These are phyloP conservation scores for Phalaenopsis aphrodite DNA, from an alignment of 106 monocot species.

Conservation along the genomic window DNA sequence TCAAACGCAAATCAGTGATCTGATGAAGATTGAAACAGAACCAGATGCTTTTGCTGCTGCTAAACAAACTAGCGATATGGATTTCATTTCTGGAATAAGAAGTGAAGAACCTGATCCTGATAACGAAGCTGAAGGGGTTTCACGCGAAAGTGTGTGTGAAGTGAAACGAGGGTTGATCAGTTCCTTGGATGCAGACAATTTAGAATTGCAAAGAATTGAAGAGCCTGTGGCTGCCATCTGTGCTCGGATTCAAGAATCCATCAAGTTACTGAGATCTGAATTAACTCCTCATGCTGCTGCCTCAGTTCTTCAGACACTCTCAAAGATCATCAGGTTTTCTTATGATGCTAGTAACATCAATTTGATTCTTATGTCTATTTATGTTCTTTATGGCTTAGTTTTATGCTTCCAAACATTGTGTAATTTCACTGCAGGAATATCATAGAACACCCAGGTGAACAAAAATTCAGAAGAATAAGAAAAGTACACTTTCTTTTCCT, in stretches of 20 bases:
- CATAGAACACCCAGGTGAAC: slow-evolving; percentile 68
- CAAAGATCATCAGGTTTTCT: slow-evolving; percentile 76
- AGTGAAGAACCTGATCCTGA: slow-evolving; percentile 37
- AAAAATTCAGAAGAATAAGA: slow-evolving; percentile 61
- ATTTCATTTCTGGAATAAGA: background rate
- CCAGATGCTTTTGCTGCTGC: slow-evolving; percentile 17
- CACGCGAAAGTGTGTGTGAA: no score
- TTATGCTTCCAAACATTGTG: background rate
- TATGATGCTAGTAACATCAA: background rate
- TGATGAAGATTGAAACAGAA: slow-evolving; percentile 15
- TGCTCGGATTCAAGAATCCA: slow-evolving; percentile 46
- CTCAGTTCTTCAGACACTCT: slow-evolving; percentile 57
- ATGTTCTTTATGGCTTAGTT: background rate
- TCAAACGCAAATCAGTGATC: background rate
- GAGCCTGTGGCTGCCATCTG: slow-evolving; percentile 63
- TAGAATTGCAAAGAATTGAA: slow-evolving; percentile 49
- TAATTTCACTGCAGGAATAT: slow-evolving; percentile 53
- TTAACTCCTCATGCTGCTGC: slow-evolving; percentile 33
- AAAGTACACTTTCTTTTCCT: slow-evolving; percentile 33
- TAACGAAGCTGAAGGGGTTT: background rate
- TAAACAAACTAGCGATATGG: background rate
- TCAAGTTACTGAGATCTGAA: slow-evolving; percentile 50
- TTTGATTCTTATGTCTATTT: background rate
- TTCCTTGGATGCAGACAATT: slow-evolving; percentile 4
- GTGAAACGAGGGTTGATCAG: no score